Conservation (phyloP, 2,329 filamentous ascomycete species). For the Ilyonectria sp. region DNA sequence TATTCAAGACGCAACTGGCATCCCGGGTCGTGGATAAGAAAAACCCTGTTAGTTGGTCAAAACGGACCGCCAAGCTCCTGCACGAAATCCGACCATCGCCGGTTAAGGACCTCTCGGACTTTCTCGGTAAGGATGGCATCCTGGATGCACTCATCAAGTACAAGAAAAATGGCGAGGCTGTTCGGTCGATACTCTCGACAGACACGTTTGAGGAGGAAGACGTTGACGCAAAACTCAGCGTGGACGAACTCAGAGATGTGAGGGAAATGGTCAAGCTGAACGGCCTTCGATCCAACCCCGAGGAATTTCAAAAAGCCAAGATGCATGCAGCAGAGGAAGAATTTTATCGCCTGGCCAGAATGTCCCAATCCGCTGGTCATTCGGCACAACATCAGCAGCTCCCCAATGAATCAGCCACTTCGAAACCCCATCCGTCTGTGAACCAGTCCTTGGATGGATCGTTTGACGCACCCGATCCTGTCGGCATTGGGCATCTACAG, state of each 20-base stretch:
- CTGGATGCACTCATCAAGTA: slow-evolving; percentile 65
- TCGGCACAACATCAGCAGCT: neutral
- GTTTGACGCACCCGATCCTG: slow-evolving; percentile 24
- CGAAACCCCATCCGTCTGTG: slow-evolving; percentile 9
- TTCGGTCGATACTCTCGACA: slow-evolving; percentile 74
- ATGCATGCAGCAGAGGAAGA: slow-evolving; percentile 11
- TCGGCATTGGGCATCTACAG: neutral
- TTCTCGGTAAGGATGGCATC: slow-evolving; percentile 74
- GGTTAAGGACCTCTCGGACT: slow-evolving; percentile 66
- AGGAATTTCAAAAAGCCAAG: slow-evolving; percentile 47
- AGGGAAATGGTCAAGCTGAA: slow-evolving; percentile 56
- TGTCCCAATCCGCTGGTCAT: neutral
- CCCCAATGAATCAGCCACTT: slow-evolving; percentile 3
- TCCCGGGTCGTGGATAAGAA: slow-evolving; percentile 87
- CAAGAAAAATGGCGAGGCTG: slow-evolving; percentile 53
- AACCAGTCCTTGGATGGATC: slow-evolving; percentile 35
- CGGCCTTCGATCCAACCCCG: slow-evolving; percentile 51
- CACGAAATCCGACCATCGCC: slow-evolving; percentile 67
- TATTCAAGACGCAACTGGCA: slow-evolving; percentile 88
- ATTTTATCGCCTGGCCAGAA: slow-evolving; percentile 8
- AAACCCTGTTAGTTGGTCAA: slow-evolving; percentile 78
- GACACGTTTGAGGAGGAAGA: slow-evolving; percentile 83
- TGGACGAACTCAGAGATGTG: slow-evolving; percentile 72
- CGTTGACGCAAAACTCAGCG: slow-evolving; percentile 67
- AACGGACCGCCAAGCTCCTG: slow-evolving; percentile 71